Evolutionary conservation across 805 yeast species (phyloP).

Genomic region (Pachysolen tannophilus): DNA sequence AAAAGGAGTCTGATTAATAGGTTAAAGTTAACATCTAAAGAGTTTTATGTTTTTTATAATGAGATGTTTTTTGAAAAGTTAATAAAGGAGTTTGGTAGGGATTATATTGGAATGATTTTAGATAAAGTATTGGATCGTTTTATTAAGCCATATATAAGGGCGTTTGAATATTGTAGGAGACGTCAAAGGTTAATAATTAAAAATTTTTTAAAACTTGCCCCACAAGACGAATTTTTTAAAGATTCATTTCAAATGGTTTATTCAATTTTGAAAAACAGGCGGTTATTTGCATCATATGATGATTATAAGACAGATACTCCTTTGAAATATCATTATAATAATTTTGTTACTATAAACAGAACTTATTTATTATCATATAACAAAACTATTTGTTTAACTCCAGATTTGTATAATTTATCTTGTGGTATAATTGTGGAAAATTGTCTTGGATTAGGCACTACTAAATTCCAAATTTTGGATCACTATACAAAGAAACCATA

Average conservation of each 20-base stretch:
- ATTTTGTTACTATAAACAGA: slow-evolving; percentile 38
- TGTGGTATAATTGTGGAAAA: slow-evolving; percentile 45
- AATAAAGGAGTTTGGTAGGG: slow-evolving; percentile 20
- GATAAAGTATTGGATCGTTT: slow-evolving; percentile 17
- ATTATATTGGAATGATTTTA: slow-evolving; percentile 15
- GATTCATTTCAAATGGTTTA: slow-evolving; percentile 53
- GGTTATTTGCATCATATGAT: slow-evolving; percentile 40
- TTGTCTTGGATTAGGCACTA: slow-evolving; percentile 51
- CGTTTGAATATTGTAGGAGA: slow-evolving; percentile 28
- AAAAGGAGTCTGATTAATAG: background rate
- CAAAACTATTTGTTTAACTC: slow-evolving; percentile 36
- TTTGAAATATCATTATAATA: slow-evolving; percentile 31
- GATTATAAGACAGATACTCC: slow-evolving; percentile 39
- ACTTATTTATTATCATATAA: slow-evolving; percentile 40
- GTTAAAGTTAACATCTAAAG: slow-evolving; percentile 19
- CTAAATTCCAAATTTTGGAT: slow-evolving; percentile 38
- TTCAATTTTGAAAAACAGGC: slow-evolving; percentile 39
- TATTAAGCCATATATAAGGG: slow-evolving; percentile 19
- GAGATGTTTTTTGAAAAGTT: slow-evolving; percentile 33
- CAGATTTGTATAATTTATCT: slow-evolving; percentile 42
- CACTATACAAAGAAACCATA: slow-evolving; percentile 20
- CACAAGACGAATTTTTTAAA: slow-evolving; percentile 24
- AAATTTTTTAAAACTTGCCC: slow-evolving; percentile 14
- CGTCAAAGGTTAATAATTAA: slow-evolving; percentile 18
- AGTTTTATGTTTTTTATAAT: slow-evolving; percentile 41